phyloP scores from a whole-genome alignment of 371 early-diverging fungal genomes.

The Mucor mucedo region DNA sequence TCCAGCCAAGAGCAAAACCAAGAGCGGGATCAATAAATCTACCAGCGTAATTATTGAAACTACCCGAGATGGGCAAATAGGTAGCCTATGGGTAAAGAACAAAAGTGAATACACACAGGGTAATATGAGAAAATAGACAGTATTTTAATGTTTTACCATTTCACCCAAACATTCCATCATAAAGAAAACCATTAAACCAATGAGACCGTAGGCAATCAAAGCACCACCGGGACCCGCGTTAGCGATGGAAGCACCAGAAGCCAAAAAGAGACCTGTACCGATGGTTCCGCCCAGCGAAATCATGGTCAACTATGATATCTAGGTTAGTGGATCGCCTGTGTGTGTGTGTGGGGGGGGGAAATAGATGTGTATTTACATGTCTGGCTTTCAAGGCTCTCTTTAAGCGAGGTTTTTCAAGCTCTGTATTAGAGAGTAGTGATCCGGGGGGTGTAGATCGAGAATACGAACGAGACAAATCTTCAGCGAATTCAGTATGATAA shows the following conservation, averaged over 20 bases:
- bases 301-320: slow-evolving; percentile 62
- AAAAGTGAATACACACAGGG: too few species aligned
- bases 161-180: slow-evolving; percentile 85
- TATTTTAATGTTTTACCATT: slow-evolving; percentile 57
- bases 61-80: slow-evolving; percentile 81
- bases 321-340: too few species aligned
- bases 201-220: slow-evolving; percentile 73
- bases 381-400: slow-evolving; percentile 33
- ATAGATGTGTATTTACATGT: slow-evolving; percentile 32
- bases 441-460: slow-evolving; percentile 14
- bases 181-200: slow-evolving; percentile 83
- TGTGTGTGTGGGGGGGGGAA: too few species aligned
- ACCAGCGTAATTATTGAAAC: slow-evolving; percentile 83
- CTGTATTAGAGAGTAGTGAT: background rate
- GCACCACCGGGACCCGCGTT: slow-evolving; percentile 84
- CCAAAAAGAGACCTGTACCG: slow-evolving; percentile 87
- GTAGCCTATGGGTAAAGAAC: slow-evolving; percentile 52
- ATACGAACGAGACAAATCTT: background rate
- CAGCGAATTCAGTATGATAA: background rate
- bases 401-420: slow-evolving; percentile 13
- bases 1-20: slow-evolving; percentile 86
- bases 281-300: slow-evolving; percentile 82
- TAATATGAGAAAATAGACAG: too few species aligned
- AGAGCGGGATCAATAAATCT: slow-evolving; percentile 85
- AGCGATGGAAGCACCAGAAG: slow-evolving; percentile 76